These are phyloP conservation scores for Cryphonectria parasitica DNA, from an alignment of 2,329 filamentous ascomycete genomes.

Conservation along the genomic window DNA sequence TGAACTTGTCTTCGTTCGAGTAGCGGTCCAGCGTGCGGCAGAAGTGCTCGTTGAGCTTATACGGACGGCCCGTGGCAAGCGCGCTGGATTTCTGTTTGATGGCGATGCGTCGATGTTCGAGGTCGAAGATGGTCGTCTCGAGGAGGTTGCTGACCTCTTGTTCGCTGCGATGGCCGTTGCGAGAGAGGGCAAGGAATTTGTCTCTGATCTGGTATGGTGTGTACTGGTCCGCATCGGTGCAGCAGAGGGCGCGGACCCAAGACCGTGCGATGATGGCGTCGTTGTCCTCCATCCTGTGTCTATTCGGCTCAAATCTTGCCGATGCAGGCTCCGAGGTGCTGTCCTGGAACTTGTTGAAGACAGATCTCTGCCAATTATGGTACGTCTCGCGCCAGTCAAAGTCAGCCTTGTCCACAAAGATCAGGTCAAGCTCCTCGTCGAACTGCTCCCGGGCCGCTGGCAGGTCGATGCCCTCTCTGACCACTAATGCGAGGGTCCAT, in stretches of 20 bases:
- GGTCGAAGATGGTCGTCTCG: constrained; percentile 50
- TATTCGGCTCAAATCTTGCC: constrained; percentile 35
- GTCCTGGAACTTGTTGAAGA: constrained; percentile 61
- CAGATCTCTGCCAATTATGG: constrained; percentile 56
- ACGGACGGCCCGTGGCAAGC: constrained; percentile 62
- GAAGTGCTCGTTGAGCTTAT: constrained; percentile 64
- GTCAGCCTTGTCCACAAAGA: constrained; percentile 36
- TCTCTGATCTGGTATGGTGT: constrained; percentile 51
- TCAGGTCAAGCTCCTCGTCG: constrained; percentile 41
- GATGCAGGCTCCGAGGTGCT: constrained; percentile 53
- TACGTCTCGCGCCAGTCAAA: constrained; percentile 61
- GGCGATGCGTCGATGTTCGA: constrained; percentile 58
- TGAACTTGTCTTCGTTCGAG: constrained; percentile 57
- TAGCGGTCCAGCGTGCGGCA: constrained; percentile 59
- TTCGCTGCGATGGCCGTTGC: constrained; percentile 34
- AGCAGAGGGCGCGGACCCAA: constrained; percentile 63
- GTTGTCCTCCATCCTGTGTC: constrained; percentile 29
- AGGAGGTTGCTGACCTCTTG: constrained; percentile 49
- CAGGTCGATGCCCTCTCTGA: constrained; percentile 50
- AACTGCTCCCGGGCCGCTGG: constrained; percentile 52
- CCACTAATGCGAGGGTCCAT: constrained; percentile 64
- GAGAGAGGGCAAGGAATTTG: constrained; percentile 56
- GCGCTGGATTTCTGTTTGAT: constrained; percentile 63
- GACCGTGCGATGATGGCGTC: constrained; percentile 50
- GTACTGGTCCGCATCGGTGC: constrained; percentile 55